A percentile compares a stretch with the other conserved stretches of the same genome.
These are phyloP conservation scores for Eugenia klotzschiana DNA, from an alignment of 441 rosid species.

Conservation along the genomic window DNA sequence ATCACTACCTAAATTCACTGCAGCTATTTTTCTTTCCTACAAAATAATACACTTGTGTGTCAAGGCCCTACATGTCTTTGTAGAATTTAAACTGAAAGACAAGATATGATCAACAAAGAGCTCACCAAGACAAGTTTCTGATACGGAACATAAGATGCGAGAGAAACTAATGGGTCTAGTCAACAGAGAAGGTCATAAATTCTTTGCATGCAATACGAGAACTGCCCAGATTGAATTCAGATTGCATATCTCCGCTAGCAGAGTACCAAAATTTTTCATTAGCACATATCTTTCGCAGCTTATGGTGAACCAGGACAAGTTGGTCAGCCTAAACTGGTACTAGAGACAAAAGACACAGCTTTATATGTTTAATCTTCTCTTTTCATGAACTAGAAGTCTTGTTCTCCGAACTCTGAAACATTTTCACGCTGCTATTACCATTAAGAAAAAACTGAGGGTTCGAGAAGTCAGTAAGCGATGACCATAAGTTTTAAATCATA, in stretches of 20 bases:
- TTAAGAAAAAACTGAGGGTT: background rate
- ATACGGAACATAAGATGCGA: background rate
- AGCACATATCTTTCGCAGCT: background rate
- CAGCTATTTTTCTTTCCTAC: background rate
- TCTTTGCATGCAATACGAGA: background rate
- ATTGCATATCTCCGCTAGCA: background rate
- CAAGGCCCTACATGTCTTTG: background rate
- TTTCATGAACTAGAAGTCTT: background rate
- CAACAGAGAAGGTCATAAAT: background rate
- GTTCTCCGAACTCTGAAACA: background rate
- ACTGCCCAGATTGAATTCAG: background rate
- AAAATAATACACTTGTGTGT: no score
- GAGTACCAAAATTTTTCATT: background rate
- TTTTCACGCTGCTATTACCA: background rate
- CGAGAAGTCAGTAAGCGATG: background rate
- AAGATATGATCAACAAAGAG: background rate
- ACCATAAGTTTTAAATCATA: background rate
- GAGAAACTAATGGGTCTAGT: background rate
- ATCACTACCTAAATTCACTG: background rate
- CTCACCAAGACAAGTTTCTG: background rate
- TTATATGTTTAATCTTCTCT: background rate
- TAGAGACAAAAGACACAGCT: background rate
- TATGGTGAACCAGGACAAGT: background rate
- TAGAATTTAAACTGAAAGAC: background rate
- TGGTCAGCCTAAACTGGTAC: background rate